phyloP scores from a whole-genome alignment of 2,329 filamentous ascomycete species.

The Fusarium lateritium region DNA sequence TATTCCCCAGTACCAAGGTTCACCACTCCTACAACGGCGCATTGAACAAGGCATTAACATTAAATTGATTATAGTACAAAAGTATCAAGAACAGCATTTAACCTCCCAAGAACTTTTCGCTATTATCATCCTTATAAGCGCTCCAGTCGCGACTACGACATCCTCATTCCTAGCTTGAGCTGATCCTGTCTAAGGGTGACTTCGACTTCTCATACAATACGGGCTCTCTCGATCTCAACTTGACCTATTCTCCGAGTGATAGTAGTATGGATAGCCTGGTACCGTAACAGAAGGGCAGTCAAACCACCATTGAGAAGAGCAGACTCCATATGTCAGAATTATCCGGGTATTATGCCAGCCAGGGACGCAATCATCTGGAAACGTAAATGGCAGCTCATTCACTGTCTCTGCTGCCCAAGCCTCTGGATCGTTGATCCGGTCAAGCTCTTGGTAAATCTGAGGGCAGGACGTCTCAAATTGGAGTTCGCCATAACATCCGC shows the following conservation, averaged over 20 bases:
- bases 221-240: conserved; percentile 1
- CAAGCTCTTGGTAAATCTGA: conserved; percentile 44
- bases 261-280: conserved; percentile 32
- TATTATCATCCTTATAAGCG: not conserved
- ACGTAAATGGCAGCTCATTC: conserved; percentile 45
- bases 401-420: conserved; percentile 45
- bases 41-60: no score
- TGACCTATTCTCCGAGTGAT: conserved; percentile 2
- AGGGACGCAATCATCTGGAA: conserved; percentile 46
- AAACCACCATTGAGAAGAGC: conserved; percentile 38
- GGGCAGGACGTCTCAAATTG: conserved; percentile 45
- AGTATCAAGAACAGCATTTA: not conserved
- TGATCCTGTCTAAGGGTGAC: conserved; percentile 22
- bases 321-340: conserved; percentile 28
- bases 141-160: not conserved
- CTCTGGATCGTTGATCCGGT: conserved; percentile 49
- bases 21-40: not conserved
- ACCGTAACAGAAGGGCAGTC: conserved; percentile 36
- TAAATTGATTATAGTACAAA: not conserved
- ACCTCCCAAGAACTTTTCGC: not conserved
- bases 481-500: conserved; percentile 49
- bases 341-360: conserved; percentile 48
- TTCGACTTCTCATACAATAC: conserved; percentile 20
- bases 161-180: conserved; percentile 24
- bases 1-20: not conserved